phyloP scores from a whole-genome alignment of 352 stramenopile species.

The Phytophthora melonis region DNA sequence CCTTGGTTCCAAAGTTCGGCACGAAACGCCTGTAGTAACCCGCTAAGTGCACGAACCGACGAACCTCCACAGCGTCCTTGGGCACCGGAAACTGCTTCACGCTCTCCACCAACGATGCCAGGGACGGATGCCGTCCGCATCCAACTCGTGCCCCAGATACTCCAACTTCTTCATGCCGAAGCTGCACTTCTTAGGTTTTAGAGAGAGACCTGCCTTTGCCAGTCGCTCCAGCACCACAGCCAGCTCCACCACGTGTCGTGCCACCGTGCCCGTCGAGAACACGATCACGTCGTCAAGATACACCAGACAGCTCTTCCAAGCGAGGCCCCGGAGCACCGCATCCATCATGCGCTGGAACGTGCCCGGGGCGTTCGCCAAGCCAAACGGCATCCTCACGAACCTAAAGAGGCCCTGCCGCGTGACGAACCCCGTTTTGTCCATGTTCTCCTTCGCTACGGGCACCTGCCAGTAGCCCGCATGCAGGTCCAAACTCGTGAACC shows the following conservation, averaged over 20 bases:
- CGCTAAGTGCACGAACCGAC: not conserved
- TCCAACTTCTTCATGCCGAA: not conserved
- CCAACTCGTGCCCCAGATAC: not conserved
- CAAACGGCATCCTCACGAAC: too few species aligned
- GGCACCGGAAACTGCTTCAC: not conserved
- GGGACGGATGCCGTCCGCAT: not conserved
- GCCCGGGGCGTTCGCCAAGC: too few species aligned
- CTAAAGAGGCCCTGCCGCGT: not conserved
- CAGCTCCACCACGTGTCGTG: too few species aligned
- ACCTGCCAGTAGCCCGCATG: not conserved
- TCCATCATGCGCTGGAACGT: too few species aligned
- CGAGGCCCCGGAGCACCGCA: too few species aligned
- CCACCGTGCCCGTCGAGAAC: too few species aligned
- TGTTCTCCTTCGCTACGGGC: not conserved
- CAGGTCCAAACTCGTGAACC: too few species aligned
- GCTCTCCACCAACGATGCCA: not conserved
- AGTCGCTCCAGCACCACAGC: too few species aligned
- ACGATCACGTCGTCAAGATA: too few species aligned
- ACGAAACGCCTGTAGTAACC: too few species aligned
- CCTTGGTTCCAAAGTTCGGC: not conserved
- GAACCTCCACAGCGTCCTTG: not conserved
- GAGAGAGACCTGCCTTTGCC: not conserved
- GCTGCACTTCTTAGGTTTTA: not conserved
- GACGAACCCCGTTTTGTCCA: not conserved
- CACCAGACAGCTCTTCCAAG: too few species aligned